Evolutionary conservation across 768 basidiomycete species (phyloP).

Genomic region (Tulasnella sp.): DNA sequence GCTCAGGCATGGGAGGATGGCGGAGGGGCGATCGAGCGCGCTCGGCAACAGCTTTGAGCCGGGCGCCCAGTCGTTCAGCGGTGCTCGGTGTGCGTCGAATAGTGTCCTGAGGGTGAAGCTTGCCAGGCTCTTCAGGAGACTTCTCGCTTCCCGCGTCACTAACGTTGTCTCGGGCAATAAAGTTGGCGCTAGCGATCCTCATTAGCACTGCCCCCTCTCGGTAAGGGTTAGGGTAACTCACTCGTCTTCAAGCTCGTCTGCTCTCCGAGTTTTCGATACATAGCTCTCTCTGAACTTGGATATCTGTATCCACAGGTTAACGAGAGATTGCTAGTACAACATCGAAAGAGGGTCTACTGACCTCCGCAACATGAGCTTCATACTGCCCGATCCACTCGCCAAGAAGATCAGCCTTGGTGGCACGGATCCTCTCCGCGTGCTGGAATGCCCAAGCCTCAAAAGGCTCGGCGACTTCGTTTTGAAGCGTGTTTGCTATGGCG

Average conservation of each 20-base stretch:
- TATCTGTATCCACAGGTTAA: constrained; percentile 38
- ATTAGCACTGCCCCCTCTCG: background rate
- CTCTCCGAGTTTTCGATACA: constrained; percentile 68
- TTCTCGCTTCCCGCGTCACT: constrained; percentile 46
- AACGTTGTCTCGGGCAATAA: background rate
- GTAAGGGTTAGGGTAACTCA: constrained; percentile 44
- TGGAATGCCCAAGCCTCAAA: constrained; percentile 74
- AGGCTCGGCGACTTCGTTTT: constrained; percentile 69
- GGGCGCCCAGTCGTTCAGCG: constrained; percentile 79
- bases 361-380: constrained; percentile 63
- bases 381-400: constrained; percentile 68
- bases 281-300: constrained; percentile 73
- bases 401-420: constrained; percentile 55
- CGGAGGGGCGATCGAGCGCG: constrained; percentile 32
- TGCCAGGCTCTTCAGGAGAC: constrained; percentile 61
- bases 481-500: constrained; percentile 68
- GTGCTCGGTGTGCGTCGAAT: constrained; percentile 66
- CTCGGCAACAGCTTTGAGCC: constrained; percentile 46
- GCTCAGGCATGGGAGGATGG: constrained; percentile 36
- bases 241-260: constrained; percentile 95
- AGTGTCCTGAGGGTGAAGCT: constrained; percentile 28
- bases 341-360: constrained; percentile 37
- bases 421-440: constrained; percentile 65
- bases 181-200: background rate
- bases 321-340: background rate